Conservation (phyloP, 2,329 filamentous ascomycete genomes). For the Alternaria sp. region DNA sequence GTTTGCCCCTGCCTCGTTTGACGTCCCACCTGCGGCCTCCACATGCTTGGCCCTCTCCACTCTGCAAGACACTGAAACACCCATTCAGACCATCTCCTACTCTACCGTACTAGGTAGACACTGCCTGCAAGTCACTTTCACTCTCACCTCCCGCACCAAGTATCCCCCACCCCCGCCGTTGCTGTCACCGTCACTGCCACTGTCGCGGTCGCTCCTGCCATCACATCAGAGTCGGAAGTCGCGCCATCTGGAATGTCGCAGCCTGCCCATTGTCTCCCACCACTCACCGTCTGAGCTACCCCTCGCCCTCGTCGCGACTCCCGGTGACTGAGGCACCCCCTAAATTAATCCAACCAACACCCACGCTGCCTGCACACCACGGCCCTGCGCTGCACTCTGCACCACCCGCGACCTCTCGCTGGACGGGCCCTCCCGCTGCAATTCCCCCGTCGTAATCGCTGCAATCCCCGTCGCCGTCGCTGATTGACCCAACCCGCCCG, state of each 20-base stretch:
- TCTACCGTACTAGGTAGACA: too few species aligned
- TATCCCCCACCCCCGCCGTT: not conserved
- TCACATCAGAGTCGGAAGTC: not conserved
- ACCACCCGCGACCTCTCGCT: constrained; percentile 23
- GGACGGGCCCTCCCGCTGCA: constrained; percentile 32
- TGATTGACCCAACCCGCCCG: constrained; percentile 11
- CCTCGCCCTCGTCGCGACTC: constrained; percentile 10
- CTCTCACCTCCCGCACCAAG: not conserved
- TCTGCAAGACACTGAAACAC: not conserved
- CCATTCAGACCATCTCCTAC: not conserved
- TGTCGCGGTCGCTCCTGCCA: not conserved
- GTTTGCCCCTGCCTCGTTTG: constrained; percentile 4
- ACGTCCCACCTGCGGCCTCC: constrained; percentile 1
- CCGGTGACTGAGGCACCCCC: constrained; percentile 2
- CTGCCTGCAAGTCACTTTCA: not conserved
- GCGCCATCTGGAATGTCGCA: constrained; percentile 40
- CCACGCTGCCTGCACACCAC: not conserved
- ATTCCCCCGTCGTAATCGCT: constrained; percentile 15
- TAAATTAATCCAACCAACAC: constrained; percentile 4
- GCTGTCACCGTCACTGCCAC: not conserved
- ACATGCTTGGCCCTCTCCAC: not conserved
- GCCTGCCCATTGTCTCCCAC: constrained; percentile 12
- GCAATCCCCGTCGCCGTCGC: constrained; percentile 9
- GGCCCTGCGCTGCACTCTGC: not conserved
- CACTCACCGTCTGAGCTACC: constrained; percentile 29